Evolutionary conservation across 2,329 filamentous ascomycete genomes (phyloP).

Genomic region (Colletotrichum karsti): DNA sequence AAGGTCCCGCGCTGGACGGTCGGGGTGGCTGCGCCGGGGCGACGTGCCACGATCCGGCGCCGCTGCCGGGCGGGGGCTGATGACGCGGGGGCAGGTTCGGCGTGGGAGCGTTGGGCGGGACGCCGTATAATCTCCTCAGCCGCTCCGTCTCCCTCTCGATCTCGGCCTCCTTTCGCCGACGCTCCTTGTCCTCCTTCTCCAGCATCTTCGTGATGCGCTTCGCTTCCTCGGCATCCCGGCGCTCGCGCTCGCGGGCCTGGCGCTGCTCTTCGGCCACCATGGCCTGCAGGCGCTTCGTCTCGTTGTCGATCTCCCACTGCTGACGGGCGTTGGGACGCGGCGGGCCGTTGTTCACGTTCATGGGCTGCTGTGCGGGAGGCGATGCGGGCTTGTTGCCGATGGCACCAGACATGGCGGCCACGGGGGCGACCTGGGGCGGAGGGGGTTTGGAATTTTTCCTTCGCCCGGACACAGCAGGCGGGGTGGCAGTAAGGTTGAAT

Average conservation of each 20-base stretch:
- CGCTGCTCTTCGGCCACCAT: conserved; percentile 60
- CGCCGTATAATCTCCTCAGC: conserved; percentile 74
- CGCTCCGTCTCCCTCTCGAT: conserved; percentile 86
- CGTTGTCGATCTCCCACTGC: conserved; percentile 68
- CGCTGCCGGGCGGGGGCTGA: not conserved
- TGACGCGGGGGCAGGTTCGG: conserved; percentile 42
- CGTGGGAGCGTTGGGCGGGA: conserved; percentile 43
- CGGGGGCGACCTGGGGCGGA: conserved; percentile 19
- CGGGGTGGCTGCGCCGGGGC: conserved; percentile 30
- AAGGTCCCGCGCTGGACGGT: conserved; percentile 21
- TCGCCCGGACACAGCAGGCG: conserved; percentile 34
- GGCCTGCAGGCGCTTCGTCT: conserved; percentile 77
- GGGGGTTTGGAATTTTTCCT: conserved; percentile 56
- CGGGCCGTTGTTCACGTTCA: conserved; percentile 35
- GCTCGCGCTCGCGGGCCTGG: conserved; percentile 63
- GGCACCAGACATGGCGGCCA: conserved; percentile 50
- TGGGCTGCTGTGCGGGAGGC: conserved; percentile 28
- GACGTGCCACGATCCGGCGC: conserved; percentile 5
- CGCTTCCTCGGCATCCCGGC: conserved; percentile 54
- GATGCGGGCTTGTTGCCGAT: conserved; percentile 39
- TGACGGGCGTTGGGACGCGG: conserved; percentile 39
- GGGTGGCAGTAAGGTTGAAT: conserved; percentile 75
- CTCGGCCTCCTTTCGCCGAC: conserved; percentile 61
- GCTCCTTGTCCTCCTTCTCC: conserved; percentile 71
- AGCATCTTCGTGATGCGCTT: conserved; percentile 71